A percentile compares a stretch with the other conserved stretches of the same genome.
Conservation (phyloP, 768 basidiomycete species). For the Lactarius sp. region DNA sequence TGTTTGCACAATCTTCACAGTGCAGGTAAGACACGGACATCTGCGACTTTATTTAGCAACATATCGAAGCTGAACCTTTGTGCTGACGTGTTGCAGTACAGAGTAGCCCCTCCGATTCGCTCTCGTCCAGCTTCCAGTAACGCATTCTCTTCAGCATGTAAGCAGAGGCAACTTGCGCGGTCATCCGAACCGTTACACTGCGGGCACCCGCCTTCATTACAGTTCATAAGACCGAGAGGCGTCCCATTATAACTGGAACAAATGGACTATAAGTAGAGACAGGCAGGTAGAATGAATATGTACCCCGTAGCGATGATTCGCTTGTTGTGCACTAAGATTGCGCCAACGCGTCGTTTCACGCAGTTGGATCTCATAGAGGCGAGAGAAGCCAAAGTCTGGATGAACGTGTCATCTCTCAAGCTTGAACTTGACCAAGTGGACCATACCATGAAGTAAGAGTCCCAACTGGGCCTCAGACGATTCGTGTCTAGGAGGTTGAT, state of each 20-base stretch:
- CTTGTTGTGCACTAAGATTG: conserved; percentile 82
- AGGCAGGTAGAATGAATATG: conserved; percentile 22
- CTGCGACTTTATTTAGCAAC: conserved; percentile 38
- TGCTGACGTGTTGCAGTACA: conserved; percentile 97
- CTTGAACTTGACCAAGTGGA: neutral
- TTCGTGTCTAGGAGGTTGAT: conserved; percentile 67
- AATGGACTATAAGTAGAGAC: neutral
- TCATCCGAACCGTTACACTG: conserved; percentile 62
- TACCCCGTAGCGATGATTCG: conserved; percentile 78
- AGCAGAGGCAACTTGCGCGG: conserved; percentile 79
- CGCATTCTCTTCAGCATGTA: conserved; percentile 98
- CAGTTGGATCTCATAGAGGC: conserved; percentile 90
- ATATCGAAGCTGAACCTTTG: conserved; percentile 8
- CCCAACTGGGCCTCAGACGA: conserved; percentile 86
- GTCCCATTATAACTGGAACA: conserved; percentile 89
- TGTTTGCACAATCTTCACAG: conserved; percentile 94
- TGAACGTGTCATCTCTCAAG: conserved; percentile 9
- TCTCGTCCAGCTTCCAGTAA: conserved; percentile 91
- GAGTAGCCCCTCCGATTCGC: conserved; percentile 74
- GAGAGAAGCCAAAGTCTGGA: conserved; percentile 79
- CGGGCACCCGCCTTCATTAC: conserved; percentile 85
- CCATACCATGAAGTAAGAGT: conserved; percentile 92
- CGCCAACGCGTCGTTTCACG: conserved; percentile 96
- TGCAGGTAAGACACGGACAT: conserved; percentile 96
- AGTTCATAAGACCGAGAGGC: conserved; percentile 83